Base-by-base conservation (phyloP, 2,329 filamentous ascomycete genomes). In the Diaporthe helianthi region DNA sequence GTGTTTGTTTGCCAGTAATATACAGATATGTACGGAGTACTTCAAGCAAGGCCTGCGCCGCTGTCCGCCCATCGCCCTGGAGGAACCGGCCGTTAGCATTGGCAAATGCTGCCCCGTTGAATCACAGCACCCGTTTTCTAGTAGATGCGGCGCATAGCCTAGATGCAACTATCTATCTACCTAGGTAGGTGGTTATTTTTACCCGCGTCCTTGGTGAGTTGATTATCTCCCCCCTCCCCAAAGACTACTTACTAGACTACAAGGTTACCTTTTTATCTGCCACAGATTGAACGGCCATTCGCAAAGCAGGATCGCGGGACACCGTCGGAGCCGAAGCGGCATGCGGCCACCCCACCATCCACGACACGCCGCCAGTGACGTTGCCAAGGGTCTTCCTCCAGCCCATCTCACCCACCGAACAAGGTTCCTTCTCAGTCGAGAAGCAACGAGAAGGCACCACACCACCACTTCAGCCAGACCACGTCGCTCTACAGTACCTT, bases 281-380 rank as follows among this genome's bases (percentile, higher is more conserved):
- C 26, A 2, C 41, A n/a, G 33, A 33, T 19, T 17, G 41, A 26
- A 26, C 29, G 29, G 38, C 22, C 38, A 47, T n/a, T 38, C 26
- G 9, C 22, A 41, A 54, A n/a, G n/a, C n/a, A n/a, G n/a, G 22
- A 24, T 52, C 22, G 19, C 31, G 36, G 24, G 63, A 31, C 24
- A 24, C 63, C 36, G 46, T 67, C 64, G 64, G 64, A 49, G 64
- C 64, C 64, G 64, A 67, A 67, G 31, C 65, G 52, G 41, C 41
- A 19, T n/a, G 41, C 15, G 10, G 41, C 22, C 44, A 67, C 65
- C 65, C 65, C 65, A 67, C 65, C 53, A 67, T 31, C 38, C 58
- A 63, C 29, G 44, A 33, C 51, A 55, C 64, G 38, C 64, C 38
- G 22, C 13, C 22, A 29, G 65, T 67, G 65, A 67, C 65, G 65